Percentiles rank a stretch among this genome's conserved stretches.
Conservation (phyloP, 1,139 yeast species). For the Yamadazyma taylorii region DNA sequence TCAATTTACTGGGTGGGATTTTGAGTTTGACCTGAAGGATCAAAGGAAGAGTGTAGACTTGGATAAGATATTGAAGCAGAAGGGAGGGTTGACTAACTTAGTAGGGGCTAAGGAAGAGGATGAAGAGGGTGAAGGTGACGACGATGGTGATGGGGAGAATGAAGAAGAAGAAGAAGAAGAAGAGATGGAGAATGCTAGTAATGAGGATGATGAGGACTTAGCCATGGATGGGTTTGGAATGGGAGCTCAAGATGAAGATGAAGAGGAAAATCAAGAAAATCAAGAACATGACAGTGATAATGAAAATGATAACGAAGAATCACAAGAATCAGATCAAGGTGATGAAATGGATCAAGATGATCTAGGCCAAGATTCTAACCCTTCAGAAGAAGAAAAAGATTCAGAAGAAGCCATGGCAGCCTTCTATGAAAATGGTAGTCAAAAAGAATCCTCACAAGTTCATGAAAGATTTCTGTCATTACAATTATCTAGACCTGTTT, state of each 20-base stretch:
- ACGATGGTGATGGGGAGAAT: slow-evolving; percentile 29
- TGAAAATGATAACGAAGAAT: slow-evolving; percentile 19
- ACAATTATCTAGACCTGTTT: slow-evolving; percentile 84
- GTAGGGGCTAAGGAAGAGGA: slow-evolving; percentile 39
- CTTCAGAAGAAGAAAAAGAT: slow-evolving; percentile 54
- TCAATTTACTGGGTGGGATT: slow-evolving; percentile 81
- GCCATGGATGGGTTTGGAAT: slow-evolving; percentile 77
- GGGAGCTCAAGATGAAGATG: slow-evolving; percentile 46
- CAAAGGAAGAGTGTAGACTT: slow-evolving; percentile 72
- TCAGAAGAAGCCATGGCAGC: slow-evolving; percentile 71
- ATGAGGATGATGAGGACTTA: slow-evolving; percentile 50
- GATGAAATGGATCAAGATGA: slow-evolving; percentile 26
- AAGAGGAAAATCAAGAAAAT: slow-evolving; percentile 26
- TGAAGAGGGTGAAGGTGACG: slow-evolving; percentile 33
- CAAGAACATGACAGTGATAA: slow-evolving; percentile 23
- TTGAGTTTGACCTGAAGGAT: slow-evolving; percentile 46
- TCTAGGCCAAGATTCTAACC: no score
- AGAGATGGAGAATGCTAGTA: slow-evolving; percentile 27
- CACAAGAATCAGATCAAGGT: slow-evolving; percentile 28
- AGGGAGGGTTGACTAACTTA: slow-evolving; percentile 67
- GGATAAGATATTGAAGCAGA: slow-evolving; percentile 79
- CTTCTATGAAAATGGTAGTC: slow-evolving; percentile 52
- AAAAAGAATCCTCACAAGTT: slow-evolving; percentile 39
- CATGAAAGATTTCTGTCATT: slow-evolving; percentile 73
- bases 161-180: slow-evolving; percentile 27